Percentiles rank a stretch among this genome's conserved stretches.
Conservation (phyloP, 345 rosid genomes). For the Erucastrum elatum region DNA sequence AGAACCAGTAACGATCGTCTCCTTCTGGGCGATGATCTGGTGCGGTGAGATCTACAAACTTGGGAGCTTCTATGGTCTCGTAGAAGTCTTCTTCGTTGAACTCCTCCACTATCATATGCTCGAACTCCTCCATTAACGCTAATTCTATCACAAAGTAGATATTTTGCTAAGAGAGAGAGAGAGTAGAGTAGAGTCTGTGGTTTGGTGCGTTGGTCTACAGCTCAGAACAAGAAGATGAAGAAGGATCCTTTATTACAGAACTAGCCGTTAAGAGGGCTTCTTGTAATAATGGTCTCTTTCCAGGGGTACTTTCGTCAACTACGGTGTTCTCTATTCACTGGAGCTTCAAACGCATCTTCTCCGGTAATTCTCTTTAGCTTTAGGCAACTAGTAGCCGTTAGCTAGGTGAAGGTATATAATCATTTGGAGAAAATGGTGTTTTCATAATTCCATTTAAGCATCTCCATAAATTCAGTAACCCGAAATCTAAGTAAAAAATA, state of each 20-base stretch:
- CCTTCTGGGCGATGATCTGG: slow-evolving; percentile 59
- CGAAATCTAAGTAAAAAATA: too few relatives aligned
- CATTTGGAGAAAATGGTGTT: background rate
- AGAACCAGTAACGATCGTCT: slow-evolving; percentile 95
- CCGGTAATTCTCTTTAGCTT: background rate
- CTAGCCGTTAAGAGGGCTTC: slow-evolving; percentile 33
- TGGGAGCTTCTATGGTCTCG: slow-evolving; percentile 92
- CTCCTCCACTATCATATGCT: slow-evolving; percentile 33
- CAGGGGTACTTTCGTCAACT: slow-evolving; percentile 27
- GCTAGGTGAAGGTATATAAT: background rate
- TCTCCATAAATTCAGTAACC: too few relatives aligned
- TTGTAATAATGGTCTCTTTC: slow-evolving; percentile 20
- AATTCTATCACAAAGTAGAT: background rate
- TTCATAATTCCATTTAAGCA: background rate
- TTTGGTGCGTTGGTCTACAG: background rate
- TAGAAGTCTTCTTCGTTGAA: slow-evolving; percentile 59
- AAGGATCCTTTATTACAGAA: slow-evolving; percentile 16
- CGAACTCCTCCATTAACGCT: slow-evolving; percentile 50
- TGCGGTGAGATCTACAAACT: slow-evolving; percentile 86
- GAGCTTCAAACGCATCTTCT: background rate
- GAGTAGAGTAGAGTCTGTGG: too few relatives aligned
- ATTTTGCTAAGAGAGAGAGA: background rate
- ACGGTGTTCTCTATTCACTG: background rate
- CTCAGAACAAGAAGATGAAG: slow-evolving; percentile 29
- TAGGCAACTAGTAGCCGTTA: background rate